phyloP scores from a whole-genome alignment of 352 stramenopile species.

The Plasmopara halstedii region DNA sequence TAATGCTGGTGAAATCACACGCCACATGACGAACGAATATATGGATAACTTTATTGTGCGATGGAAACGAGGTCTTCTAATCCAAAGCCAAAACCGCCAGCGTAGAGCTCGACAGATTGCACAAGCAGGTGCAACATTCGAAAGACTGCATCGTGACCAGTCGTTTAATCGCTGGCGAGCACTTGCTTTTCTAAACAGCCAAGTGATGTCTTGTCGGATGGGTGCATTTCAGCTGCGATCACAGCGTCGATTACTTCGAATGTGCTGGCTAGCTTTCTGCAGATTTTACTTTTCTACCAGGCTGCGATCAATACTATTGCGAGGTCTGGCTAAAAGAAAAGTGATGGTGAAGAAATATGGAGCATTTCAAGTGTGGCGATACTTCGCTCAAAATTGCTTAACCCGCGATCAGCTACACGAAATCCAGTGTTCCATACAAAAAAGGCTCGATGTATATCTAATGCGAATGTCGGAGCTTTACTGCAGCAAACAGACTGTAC shows the following conservation, averaged over 20 bases:
- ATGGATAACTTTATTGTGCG: conserved; percentile 33
- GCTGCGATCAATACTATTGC: conserved; percentile 6
- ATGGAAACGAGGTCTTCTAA: conserved; percentile 46
- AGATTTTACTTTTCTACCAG: neutral
- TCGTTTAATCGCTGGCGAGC: conserved; percentile 34
- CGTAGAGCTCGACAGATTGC: conserved; percentile 24
- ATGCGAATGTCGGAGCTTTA: conserved; percentile 14
- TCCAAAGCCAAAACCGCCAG: conserved; percentile 37
- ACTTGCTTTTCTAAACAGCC: conserved; percentile 12
- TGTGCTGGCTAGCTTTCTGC: conserved; percentile 15
- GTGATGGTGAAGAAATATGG: neutral
- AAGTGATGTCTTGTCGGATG: conserved; percentile 32
- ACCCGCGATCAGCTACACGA: conserved; percentile 1
- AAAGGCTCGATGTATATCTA: conserved; percentile 7
- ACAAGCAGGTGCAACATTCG: conserved; percentile 11
- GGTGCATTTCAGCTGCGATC: conserved; percentile 40
- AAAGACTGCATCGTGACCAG: conserved; percentile 24
- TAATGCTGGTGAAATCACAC: conserved; percentile 47
- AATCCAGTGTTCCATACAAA: conserved; percentile 2
- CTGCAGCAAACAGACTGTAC: conserved; percentile 3
- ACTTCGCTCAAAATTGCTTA: neutral
- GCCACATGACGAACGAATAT: conserved; percentile 30
- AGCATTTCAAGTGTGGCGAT: conserved; percentile 18
- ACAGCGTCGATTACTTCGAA: conserved; percentile 8
- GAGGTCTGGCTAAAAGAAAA: conserved; percentile 7